Percentiles rank a stretch among this genome's conserved stretches.
Conservation (phyloP, 768 basidiomycete genomes). For the Trametes maxima region DNA sequence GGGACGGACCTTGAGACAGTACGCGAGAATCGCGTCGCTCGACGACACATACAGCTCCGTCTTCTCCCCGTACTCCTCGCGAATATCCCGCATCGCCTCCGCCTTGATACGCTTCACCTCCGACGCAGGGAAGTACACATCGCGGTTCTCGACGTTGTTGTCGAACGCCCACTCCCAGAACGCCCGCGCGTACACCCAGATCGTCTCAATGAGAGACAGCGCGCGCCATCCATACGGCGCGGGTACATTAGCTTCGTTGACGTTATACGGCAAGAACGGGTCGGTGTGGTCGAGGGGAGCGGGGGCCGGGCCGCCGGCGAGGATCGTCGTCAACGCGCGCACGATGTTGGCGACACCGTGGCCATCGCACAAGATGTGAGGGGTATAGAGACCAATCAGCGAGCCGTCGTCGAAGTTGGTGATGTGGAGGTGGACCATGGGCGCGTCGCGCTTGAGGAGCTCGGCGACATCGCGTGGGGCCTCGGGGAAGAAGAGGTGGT, state of each 20-base stretch:
- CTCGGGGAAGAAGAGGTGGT: not conserved
- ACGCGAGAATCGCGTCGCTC: not conserved
- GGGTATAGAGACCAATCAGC: not conserved
- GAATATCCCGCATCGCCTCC: not conserved
- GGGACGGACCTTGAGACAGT: not conserved
- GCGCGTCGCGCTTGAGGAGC: not conserved
- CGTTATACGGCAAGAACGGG: not conserved
- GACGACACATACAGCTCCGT: not conserved
- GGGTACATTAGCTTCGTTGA: not conserved
- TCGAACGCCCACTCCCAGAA: not conserved
- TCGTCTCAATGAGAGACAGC: not conserved
- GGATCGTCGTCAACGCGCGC: not conserved
- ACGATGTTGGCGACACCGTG: not conserved
- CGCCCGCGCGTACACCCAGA: not conserved
- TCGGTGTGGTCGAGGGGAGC: not conserved
- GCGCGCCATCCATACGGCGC: not conserved
- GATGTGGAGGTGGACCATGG: not conserved
- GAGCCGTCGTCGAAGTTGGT: not conserved
- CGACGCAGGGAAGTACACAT: not conserved
- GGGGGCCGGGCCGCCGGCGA: not conserved
- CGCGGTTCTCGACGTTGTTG: not conserved
- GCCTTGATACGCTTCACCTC: not conserved
- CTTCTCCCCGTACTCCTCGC: not conserved
- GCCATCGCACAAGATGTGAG: not conserved
- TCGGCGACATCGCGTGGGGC: not conserved